Conservation (phyloP, 2,329 filamentous ascomycete species). For the Cadophora sp. region DNA sequence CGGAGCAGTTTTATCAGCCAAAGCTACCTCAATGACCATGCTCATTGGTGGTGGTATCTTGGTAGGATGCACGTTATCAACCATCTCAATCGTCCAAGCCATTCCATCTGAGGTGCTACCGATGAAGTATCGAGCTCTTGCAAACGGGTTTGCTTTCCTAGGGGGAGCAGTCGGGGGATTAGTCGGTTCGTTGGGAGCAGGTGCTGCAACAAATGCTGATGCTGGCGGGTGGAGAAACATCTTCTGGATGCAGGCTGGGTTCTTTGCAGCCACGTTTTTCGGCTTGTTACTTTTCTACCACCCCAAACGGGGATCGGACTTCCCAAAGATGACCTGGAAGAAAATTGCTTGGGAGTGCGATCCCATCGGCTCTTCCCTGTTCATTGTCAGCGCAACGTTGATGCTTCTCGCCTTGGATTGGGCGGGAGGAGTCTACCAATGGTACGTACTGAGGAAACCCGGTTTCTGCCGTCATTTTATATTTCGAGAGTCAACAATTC, state of each 20-base stretch:
- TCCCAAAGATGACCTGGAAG: conserved; percentile 47
- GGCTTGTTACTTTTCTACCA: conserved; percentile 56
- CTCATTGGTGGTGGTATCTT: conserved; percentile 63
- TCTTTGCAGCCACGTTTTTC: conserved; percentile 54
- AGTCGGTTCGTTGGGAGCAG: conserved; percentile 56
- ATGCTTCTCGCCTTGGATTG: conserved; percentile 54
- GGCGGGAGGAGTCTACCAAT: conserved; percentile 51
- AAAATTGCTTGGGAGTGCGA: conserved; percentile 55
- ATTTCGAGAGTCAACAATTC: not conserved
- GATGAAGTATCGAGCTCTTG: conserved; percentile 60
- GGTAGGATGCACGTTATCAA: conserved; percentile 60
- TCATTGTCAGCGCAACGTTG: conserved; percentile 51
- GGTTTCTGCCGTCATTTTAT: not conserved
- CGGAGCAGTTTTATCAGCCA: conserved; percentile 60
- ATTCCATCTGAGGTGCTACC: conserved; percentile 64
- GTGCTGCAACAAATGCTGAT: conserved; percentile 56
- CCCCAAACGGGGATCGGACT: conserved; percentile 46
- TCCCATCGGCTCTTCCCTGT: conserved; percentile 54
- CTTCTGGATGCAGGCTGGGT: conserved; percentile 65
- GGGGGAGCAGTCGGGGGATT: conserved; percentile 56
- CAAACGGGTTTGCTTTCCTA: conserved; percentile 59
- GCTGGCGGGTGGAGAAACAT: conserved; percentile 60
- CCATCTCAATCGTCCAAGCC: conserved; percentile 60
- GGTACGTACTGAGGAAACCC: conserved; percentile 16
- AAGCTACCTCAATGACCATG: conserved; percentile 60